These are phyloP conservation scores for Mercurialis annua DNA, from an alignment of 345 rosid species.

Conservation along the genomic window DNA sequence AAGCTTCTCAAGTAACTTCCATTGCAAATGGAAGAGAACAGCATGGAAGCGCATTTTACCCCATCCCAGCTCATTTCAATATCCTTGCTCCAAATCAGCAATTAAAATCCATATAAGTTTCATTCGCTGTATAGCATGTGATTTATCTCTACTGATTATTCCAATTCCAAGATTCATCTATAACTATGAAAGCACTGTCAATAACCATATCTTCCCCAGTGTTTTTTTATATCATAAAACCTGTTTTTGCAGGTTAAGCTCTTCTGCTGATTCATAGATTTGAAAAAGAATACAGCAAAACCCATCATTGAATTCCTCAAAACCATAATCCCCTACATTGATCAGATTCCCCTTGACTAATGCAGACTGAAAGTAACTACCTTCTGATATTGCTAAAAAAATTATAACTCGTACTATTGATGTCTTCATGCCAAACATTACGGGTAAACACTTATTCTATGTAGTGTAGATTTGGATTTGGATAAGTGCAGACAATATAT, in stretches of 20 bases:
- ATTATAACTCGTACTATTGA: too few relatives aligned
- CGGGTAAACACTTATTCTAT: neutral
- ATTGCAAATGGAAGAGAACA: neutral
- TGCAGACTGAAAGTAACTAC: neutral
- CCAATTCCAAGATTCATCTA: neutral
- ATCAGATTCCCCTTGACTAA: neutral
- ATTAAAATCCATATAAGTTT: too few relatives aligned
- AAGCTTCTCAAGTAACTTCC: neutral
- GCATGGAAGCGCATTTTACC: neutral
- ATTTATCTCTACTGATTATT: neutral
- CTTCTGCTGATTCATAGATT: neutral
- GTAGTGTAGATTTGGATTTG: neutral
- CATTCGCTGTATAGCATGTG: neutral
- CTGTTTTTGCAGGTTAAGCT: neutral
- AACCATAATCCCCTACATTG: neutral
- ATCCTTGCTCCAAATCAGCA: too few relatives aligned
- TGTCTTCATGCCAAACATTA: neutral
- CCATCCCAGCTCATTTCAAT: neutral
- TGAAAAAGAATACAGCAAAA: neutral
- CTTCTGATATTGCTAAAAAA: neutral
- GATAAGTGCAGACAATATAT: neutral
- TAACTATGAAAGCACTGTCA: neutral
- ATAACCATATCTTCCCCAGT: neutral
- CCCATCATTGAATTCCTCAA: neutral
- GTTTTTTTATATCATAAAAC: neutral